phyloP scores from a whole-genome alignment of 805 yeast species.

The Wickerhamiella parazyma region DNA sequence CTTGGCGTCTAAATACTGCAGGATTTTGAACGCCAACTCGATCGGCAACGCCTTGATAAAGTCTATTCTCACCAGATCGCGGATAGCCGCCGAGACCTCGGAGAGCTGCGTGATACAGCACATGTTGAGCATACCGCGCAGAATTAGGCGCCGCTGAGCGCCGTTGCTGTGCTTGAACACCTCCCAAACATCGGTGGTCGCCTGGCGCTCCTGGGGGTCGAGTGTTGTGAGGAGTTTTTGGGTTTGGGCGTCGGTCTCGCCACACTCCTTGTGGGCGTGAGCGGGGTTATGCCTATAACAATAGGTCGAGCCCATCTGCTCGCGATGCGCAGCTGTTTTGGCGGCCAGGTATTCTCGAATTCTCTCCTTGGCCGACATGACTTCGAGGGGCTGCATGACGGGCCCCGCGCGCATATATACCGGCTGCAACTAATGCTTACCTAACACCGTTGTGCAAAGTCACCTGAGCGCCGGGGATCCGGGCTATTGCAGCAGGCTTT shows the following conservation, averaged over 20 bases:
- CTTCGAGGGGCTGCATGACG: not conserved
- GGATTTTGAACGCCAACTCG: conserved; percentile 70
- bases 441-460: not conserved
- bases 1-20: conserved; percentile 82
- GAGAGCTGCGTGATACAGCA: conserved; percentile 94
- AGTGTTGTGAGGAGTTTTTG: conserved; percentile 38
- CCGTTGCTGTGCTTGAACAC: conserved; percentile 63
- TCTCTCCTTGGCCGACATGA: not conserved
- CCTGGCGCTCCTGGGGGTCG: conserved; percentile 53
- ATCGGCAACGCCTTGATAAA: conserved; percentile 74
- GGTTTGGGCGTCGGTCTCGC: conserved; percentile 26
- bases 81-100: conserved; percentile 67
- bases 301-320: not conserved
- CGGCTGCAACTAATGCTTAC: not conserved
- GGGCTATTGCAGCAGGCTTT: no score
- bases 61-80: conserved; percentile 71
- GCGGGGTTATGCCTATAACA: conserved; percentile 8
- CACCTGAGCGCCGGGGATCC: not conserved
- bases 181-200: conserved; percentile 73
- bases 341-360: not conserved
- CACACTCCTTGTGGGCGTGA: not conserved
- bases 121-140: conserved; percentile 73
- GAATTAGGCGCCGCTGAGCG: conserved; percentile 55
- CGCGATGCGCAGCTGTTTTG: not conserved
- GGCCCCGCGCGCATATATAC: not conserved